Evolutionary conservation across 306 rosid genomes (phyloP).

Genomic region (Sicyos edulis): DNA sequence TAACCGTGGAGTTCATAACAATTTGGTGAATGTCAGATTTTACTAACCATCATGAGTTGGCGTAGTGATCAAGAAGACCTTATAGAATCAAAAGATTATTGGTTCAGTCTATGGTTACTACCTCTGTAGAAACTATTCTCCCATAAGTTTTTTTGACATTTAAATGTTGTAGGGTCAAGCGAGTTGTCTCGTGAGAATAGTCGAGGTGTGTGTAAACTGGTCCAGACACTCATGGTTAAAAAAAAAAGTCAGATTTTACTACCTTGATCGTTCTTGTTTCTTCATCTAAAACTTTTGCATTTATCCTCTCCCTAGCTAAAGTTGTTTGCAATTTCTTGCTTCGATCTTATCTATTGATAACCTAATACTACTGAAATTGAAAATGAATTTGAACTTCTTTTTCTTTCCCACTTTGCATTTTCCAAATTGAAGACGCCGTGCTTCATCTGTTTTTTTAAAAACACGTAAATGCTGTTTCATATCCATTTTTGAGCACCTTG

Average conservation of each 20-base stretch:
- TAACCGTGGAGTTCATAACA: background rate
- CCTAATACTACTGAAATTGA: constrained; percentile 1
- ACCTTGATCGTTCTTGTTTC: background rate
- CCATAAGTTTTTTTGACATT: no score
- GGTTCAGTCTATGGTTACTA: no score
- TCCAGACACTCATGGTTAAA: no score
- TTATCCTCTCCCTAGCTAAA: background rate
- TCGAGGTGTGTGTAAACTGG: no score
- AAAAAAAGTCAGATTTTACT: background rate
- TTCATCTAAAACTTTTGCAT: background rate
- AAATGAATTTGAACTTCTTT: background rate
- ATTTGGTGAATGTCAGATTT: background rate
- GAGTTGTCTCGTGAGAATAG: no score
- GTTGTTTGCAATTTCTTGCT: background rate
- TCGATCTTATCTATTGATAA: background rate
- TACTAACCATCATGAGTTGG: no score
- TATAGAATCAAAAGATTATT: no score
- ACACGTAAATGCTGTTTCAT: constrained; percentile 3
- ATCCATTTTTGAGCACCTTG: constrained; percentile 10
- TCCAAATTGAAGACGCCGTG: background rate
- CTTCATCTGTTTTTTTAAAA: background rate
- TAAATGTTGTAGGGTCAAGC: no score
- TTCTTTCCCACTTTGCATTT: background rate
- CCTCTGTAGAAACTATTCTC: no score
- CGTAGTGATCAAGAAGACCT: no score